These are phyloP conservation scores for Tylopilus orsonianus DNA, from an alignment of 1,284 basidiomycete species.

Conservation along the genomic window DNA sequence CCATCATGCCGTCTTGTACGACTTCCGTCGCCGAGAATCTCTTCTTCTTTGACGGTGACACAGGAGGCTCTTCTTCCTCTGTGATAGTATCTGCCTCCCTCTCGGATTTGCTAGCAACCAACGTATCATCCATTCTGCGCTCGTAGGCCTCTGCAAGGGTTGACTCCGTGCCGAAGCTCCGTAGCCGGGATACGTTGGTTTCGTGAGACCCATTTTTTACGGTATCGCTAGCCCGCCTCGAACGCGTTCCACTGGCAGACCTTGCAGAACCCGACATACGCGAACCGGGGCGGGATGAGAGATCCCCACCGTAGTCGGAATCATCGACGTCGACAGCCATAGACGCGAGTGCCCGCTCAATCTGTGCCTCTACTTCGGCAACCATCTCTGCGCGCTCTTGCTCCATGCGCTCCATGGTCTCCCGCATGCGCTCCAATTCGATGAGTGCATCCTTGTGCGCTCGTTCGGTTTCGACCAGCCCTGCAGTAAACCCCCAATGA, in stretches of 20 bases:
- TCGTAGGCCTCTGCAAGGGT: conserved; percentile 68
- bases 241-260: conserved; percentile 49
- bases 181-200: conserved; percentile 39
- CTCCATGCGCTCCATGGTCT: conserved; percentile 82
- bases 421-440: conserved; percentile 72
- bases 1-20: conserved; percentile 73
- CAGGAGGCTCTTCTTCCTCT: conserved; percentile 51
- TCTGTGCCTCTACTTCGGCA: conserved; percentile 84
- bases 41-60: conserved; percentile 56
- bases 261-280: conserved; percentile 42
- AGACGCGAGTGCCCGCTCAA: conserved; percentile 76
- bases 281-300: conserved; percentile 48
- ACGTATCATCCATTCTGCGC: conserved; percentile 40
- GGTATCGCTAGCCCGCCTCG: conserved; percentile 58
- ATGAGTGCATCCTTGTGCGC: conserved; percentile 68
- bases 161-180: conserved; percentile 72
- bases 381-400: conserved; percentile 82
- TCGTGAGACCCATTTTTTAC: conserved; percentile 37
- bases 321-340: conserved; percentile 80
- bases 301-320: conserved; percentile 59
- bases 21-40: conserved; percentile 70
- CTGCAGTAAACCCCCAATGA: conserved; percentile 37
- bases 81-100: conserved; percentile 50
- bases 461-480: conserved; percentile 67
- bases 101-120: conserved; percentile 40